phyloP scores from a whole-genome alignment of 768 basidiomycete genomes.

The Termitomyces sp. region DNA sequence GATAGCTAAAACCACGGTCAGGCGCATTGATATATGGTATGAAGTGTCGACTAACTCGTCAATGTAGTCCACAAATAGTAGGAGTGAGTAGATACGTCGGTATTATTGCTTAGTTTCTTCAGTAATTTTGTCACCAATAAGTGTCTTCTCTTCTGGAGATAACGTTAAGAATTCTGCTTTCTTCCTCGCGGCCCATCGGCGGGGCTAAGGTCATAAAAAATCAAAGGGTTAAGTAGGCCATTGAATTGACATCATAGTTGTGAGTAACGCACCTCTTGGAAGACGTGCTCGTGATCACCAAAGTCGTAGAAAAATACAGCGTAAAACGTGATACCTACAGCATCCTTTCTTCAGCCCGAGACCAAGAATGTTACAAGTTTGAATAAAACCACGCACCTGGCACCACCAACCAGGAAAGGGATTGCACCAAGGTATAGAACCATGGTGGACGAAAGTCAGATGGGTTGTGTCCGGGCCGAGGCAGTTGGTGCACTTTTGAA shows the following conservation, averaged over 20 bases:
- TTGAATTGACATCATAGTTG: neutral
- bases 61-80: neutral
- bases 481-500: constrained; percentile 15
- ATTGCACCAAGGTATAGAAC: constrained; percentile 50
- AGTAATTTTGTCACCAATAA: constrained; percentile 19
- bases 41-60: neutral
- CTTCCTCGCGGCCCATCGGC: constrained; percentile 53
- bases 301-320: constrained; percentile 63
- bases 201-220: constrained; percentile 33
- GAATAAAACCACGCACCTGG: constrained; percentile 38
- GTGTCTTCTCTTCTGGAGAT: constrained; percentile 51
- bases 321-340: constrained; percentile 51
- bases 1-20: neutral
- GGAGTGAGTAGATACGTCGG: neutral
- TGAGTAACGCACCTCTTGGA: constrained; percentile 52
- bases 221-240: neutral
- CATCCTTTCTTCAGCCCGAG: neutral
- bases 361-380: neutral
- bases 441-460: constrained; percentile 58
- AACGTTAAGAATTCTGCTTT: constrained; percentile 54
- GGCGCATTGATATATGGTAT: neutral
- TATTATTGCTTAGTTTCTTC: neutral
- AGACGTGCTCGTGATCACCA: constrained; percentile 70
- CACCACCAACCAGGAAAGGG: constrained; percentile 52
- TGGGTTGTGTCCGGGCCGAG: constrained; percentile 14